A percentile compares a stretch with the other conserved stretches of the same genome.
Evolutionary conservation across 192 early-diverging fungal genomes (phyloP).

Genomic region (Backusella circina): DNA sequence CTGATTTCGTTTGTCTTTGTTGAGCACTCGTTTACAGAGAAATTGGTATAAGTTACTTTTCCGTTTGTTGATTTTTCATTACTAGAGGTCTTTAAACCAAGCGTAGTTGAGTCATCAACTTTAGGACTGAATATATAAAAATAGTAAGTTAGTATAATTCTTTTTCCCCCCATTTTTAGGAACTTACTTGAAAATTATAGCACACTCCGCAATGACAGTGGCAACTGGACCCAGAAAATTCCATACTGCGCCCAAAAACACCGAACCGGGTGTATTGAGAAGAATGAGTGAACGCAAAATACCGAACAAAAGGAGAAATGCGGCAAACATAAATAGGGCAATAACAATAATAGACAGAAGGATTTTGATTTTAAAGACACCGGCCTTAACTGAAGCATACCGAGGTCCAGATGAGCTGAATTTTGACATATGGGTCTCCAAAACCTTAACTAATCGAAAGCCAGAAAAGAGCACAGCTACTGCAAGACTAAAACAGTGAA

Average conservation of each 20-base stretch:
- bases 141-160: background rate
- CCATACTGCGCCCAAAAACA: constrained; percentile 23
- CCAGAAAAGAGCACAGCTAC: constrained; percentile 19
- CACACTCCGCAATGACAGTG: constrained; percentile 12
- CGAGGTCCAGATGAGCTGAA: constrained; percentile 17
- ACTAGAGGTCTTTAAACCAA: constrained; percentile 12
- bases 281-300: constrained; percentile 16
- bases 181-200: constrained; percentile 24
- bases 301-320: constrained; percentile 27
- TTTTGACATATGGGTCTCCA: constrained; percentile 13
- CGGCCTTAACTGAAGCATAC: constrained; percentile 12
- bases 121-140: constrained; percentile 8
- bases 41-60: background rate
- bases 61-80: background rate
- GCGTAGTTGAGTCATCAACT: background rate
- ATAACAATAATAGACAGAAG: constrained; percentile 15
- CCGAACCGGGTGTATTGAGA: constrained; percentile 3
- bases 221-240: constrained; percentile 15
- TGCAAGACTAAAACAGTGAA: constrained; percentile 11
- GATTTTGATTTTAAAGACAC: constrained; percentile 26
- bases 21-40: background rate
- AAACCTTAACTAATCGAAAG: constrained; percentile 7
- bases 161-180: background rate
- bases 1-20: background rate
- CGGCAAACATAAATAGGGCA: constrained; percentile 15